Evolutionary conservation across 805 yeast genomes (phyloP).

Genomic region (Wickerhamomyces pijperi): DNA sequence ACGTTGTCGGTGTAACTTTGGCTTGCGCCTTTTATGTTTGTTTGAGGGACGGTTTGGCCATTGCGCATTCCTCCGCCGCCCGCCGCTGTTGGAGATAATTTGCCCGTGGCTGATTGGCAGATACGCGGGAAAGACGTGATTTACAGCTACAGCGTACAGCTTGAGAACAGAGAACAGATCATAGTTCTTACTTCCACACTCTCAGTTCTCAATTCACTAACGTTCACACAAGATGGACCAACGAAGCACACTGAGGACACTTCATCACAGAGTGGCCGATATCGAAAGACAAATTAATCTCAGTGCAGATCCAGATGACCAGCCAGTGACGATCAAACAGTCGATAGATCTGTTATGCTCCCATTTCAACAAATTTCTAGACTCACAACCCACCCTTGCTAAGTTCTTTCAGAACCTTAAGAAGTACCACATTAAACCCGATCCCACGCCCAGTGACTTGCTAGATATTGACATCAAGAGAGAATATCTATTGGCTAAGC

Average conservation of each 20-base stretch:
- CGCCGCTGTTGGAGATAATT: no score
- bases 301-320: background rate
- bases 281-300: background rate
- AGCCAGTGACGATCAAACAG: background rate
- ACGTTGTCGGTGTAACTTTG: no score
- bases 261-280: background rate
- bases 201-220: no score
- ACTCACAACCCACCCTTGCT: background rate
- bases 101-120: no score
- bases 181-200: no score
- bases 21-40: no score
- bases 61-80: no score
- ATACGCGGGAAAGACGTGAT: no score
- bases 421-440: background rate
- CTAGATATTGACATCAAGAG: background rate
- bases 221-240: background rate
- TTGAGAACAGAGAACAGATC: no score
- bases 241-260: background rate
- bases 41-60: no score
- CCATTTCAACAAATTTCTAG: background rate
- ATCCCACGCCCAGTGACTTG: background rate
- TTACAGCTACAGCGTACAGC: no score
- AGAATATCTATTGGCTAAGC: background rate
- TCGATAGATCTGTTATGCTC: background rate
- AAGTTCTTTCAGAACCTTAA: no score